Base-by-base conservation (phyloP, 2,329 filamentous ascomycete species). In the Ophiostoma ips region DNA sequence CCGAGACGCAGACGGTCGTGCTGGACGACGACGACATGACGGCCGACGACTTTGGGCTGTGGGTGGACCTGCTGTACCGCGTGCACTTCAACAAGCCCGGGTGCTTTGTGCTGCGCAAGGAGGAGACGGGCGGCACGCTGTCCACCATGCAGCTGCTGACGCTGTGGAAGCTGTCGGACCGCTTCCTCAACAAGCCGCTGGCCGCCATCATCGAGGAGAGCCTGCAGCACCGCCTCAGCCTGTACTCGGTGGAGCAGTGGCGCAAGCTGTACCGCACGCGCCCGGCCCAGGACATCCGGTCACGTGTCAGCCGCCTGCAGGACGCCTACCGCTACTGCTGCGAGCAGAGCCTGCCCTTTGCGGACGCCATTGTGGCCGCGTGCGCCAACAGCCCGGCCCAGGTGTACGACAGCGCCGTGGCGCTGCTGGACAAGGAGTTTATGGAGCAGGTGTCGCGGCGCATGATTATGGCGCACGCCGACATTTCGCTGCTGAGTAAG, bases 111-210 rank as follows among this genome's bases (percentile, higher is more conserved):
- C 50, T 58, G 34, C 54, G 56, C 44, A 58, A 58, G 35, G 56
- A 58, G 31, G 52, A 56, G 49, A 54, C 49, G 5, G 56, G 56
- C 49, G 56, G 56, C 50, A 56, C 54, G 35, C 50, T 58, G 35
- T 58, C 56, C 6, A 58, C 56, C 7, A 53, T 51, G 47, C 52
- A 53, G 52, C 52, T 60, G 30, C 37, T 60, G 35, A 52, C 44
- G n/a, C 52, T 60, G 15, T 60, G 58, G 58, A 50, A 52, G 43
- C 51, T 59, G 2, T 52, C 53, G 7, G 51, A 55, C 50, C 55
- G 55, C n/a, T 57, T 59, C 34, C 41, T 55, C 51, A 51, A 54
- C 49, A 18, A 18, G 5, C 41, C 33, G 16, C 15, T 59, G 18
- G 40, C 45, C 3, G 21, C 28, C 11, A 33, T 57, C 6, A 49